Evolutionary conservation across 2,329 filamentous ascomycete species (phyloP), one percentile per base, ranked within the genome.

Genomic region (Lachnum nothofagi): DNA sequence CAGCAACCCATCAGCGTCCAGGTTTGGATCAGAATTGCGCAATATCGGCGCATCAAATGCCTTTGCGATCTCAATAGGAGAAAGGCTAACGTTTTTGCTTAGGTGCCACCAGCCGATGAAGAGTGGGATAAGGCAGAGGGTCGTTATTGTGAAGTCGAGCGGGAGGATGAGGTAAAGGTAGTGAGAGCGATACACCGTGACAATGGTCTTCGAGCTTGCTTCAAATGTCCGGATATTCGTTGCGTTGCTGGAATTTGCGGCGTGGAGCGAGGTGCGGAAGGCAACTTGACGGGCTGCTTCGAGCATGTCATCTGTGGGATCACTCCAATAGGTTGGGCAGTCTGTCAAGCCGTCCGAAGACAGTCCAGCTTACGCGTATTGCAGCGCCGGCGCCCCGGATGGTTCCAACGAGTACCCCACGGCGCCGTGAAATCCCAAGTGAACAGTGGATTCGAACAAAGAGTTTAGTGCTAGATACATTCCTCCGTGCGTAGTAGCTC

Each of bases 31-130:
- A 6, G 42, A 44, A 10, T 37, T 35, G 12, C 9, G 20, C 8
- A 44, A 25, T 3, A 35, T 35, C n/a, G 52, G 46, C 8, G 51
- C 51, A 42, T 52, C 31, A 48, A 56, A 56, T 5, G 54, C 49
- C 17, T 54, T 49, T 14, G 51, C 51, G 17, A 44, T 52, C 35
- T 56, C 54, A 24, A 56, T 38, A 2, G 54, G 51, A 42, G 44
- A 42, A 4, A 54, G 27, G 10, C 39, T 29, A 2, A 53, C 40
- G n/a, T 38, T n/a, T 14, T 40, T 17, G 8, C 48, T 48, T 8
- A 56, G 35, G 20, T 42, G 29, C 53, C 53, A 56, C 45, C 46
- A 50, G 1, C 54, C 51, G 2, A 45, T 33, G 41, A 56, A 54
- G 3, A 39, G 49, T 2, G 48, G 51, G 17, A 45, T 20, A 3